Evolutionary conservation across 495 filamentous ascomycete species (phyloP), one percentile per base, ranked within the genome.

Genomic region (Lepraria neglecta): DNA sequence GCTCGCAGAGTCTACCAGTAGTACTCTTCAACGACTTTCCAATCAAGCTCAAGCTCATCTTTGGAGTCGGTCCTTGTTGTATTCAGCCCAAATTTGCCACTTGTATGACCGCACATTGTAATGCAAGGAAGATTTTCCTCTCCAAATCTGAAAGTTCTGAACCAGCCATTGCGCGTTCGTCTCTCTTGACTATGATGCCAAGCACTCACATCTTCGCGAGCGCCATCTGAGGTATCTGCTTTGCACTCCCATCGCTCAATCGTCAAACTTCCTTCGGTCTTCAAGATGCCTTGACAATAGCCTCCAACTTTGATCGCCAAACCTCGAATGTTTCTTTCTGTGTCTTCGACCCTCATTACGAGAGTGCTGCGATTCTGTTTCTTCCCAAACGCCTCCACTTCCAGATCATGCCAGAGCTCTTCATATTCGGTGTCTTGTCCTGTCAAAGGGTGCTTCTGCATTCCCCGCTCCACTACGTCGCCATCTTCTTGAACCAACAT

Each of bases 391-490:
- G 71, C 61, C 10, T 62, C 63, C 12, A 68, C 62, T 31, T 43
- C 28, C 28, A 67, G 28, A 52, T 76, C 70, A 19, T 55, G 59
- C 82, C 82, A 85, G 2, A 78, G 30, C 65, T 84, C 82, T 61
- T 84, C 80, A 58, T 84, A 84, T 0, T 74, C 73, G 10, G 72
- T 71, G 59, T 72, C 67, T 6, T 63, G 12, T 0, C 79, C 75
- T 3, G 68, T 70, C n/a, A 42, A 54, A 0, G 77, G 76, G 55
- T 83, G 78, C 11, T 76, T 63, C 73, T 80, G 80, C 3, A 53
- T 63, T 5, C 82, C 82, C 54, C 60, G 75, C 58, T 85, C 82
- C 31, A 85, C 61, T 9, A 71, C 73, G 5, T 70, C 61, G 4
- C 75, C 76, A 35, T 76, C 70, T 2, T 64, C 61, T 35, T 72